A percentile compares a stretch with the other conserved stretches of the same genome.
phyloP scores from a whole-genome alignment of 208 protist genomes.

The Phytomonas sp. region DNA sequence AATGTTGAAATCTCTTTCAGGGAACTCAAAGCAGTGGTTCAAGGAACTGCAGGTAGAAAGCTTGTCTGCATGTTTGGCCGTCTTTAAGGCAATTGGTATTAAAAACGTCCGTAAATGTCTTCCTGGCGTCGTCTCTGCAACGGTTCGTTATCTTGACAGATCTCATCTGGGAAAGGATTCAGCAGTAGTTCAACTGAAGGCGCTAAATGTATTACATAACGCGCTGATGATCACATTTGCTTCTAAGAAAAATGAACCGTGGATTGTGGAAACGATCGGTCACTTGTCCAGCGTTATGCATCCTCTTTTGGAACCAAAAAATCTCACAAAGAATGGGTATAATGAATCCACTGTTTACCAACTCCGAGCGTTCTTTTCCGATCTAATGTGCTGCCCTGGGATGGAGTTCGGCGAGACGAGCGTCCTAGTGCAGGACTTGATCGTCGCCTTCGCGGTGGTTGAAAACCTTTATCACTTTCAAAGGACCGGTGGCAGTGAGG shows the following conservation, averaged over 20 bases:
- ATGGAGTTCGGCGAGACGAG: conserved; percentile 15
- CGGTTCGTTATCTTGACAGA: conserved; percentile 57
- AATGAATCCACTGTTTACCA: conserved; percentile 14
- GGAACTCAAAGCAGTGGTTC: conserved; percentile 73
- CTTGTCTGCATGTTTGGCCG: conserved; percentile 43
- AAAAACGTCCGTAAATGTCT: conserved; percentile 53
- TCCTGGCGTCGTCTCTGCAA: conserved; percentile 66
- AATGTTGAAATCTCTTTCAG: conserved; percentile 58
- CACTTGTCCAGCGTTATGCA: conserved; percentile 25
- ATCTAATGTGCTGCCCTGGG: conserved; percentile 22
- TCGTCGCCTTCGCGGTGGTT: conserved; percentile 29
- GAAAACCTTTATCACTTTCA: conserved; percentile 32
- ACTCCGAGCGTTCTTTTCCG: conserved; percentile 22
- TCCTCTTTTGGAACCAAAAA: conserved; percentile 19
- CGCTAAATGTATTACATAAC: conserved; percentile 10
- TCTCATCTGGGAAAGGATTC: conserved; percentile 66
- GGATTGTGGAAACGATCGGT: conserved; percentile 21
- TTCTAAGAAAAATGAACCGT: conserved; percentile 18
- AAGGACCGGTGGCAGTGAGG: conserved; percentile 13
- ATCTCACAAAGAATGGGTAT: conserved; percentile 16
- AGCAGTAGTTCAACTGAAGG: conserved; percentile 35
- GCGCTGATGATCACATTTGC: conserved; percentile 16
- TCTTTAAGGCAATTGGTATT: conserved; percentile 45
- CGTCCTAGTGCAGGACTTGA: conserved; percentile 15
- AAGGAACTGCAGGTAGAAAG: conserved; percentile 57